Percentiles rank a stretch among this genome's conserved stretches.
Evolutionary conservation across 2,329 filamentous ascomycete species (phyloP).

Genomic region (Aspergillus tamarii): DNA sequence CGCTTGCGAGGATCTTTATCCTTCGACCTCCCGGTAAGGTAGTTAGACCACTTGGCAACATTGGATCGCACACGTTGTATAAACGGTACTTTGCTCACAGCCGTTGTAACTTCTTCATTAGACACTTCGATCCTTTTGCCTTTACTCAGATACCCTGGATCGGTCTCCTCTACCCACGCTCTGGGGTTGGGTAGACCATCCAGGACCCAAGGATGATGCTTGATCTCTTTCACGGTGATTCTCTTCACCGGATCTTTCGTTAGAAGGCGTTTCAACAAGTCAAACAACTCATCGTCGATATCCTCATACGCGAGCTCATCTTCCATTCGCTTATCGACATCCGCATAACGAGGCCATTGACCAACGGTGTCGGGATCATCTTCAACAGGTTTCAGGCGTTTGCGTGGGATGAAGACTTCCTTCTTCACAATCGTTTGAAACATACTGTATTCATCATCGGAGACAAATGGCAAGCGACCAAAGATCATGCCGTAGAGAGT

Average conservation of each 20-base stretch:
- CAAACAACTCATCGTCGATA: slow-evolving; percentile 76
- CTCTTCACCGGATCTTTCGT: slow-evolving; percentile 87
- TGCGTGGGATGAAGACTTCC: slow-evolving; percentile 84
- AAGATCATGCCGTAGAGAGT: slow-evolving; percentile 95
- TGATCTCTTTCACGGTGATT: slow-evolving; percentile 88
- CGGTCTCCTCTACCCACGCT: slow-evolving; percentile 91
- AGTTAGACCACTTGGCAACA: slow-evolving; percentile 68
- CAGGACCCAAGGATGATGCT: slow-evolving; percentile 89
- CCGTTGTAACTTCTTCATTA: slow-evolving; percentile 83
- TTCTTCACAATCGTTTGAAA: slow-evolving; percentile 90
- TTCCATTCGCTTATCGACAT: slow-evolving; percentile 72
- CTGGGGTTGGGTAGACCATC: slow-evolving; percentile 73
- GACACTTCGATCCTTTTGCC: slow-evolving; percentile 91
- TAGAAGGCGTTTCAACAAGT: slow-evolving; percentile 78
- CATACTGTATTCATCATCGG: slow-evolving; percentile 87
- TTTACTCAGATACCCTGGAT: slow-evolving; percentile 75
- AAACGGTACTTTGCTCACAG: slow-evolving; percentile 86
- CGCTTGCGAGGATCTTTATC: slow-evolving; percentile 51
- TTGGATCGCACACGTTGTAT: slow-evolving; percentile 82
- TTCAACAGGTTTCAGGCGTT: slow-evolving; percentile 74
- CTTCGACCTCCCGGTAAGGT: slow-evolving; percentile 51
- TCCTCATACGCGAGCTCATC: slow-evolving; percentile 83
- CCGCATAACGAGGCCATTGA: slow-evolving; percentile 56
- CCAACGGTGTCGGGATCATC: slow-evolving; percentile 48
- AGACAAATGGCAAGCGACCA: slow-evolving; percentile 89